Percentiles rank a stretch among this genome's conserved stretches.
These are phyloP conservation scores for Clonostachys rosea DNA, from an alignment of 2,329 filamentous ascomycete genomes.

Conservation along the genomic window DNA sequence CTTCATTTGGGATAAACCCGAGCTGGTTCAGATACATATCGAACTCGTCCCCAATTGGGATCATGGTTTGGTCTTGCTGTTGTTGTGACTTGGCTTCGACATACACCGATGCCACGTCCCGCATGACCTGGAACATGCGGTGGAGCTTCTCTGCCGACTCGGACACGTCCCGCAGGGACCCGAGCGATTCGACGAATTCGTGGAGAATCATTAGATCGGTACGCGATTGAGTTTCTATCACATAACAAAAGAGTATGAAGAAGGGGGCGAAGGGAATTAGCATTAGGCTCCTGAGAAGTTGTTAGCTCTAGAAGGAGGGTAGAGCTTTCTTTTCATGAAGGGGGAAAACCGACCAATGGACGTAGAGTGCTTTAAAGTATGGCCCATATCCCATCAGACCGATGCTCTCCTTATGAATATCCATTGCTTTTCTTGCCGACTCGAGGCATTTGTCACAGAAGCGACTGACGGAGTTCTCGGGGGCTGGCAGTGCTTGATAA, in stretches of 20 bases:
- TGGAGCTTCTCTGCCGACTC: conserved; percentile 57
- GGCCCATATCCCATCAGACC: conserved; percentile 30
- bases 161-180: conserved; percentile 44
- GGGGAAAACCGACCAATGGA: conserved; percentile 37
- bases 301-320: not conserved
- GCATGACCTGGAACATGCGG: conserved; percentile 57
- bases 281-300: conserved; percentile 40
- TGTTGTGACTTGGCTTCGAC: conserved; percentile 53
- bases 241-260: conserved; percentile 53
- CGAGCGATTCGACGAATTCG: conserved; percentile 51
- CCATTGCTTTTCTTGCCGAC: conserved; percentile 42
- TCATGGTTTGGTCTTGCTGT: conserved; percentile 36
- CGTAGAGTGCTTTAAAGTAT: conserved; percentile 38
- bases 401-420: conserved; percentile 38
- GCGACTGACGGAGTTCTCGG: conserved; percentile 30
- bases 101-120: conserved; percentile 56
- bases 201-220: conserved; percentile 50
- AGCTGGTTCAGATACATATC: conserved; percentile 61
- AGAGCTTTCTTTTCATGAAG: not conserved
- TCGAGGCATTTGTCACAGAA: conserved; percentile 45
- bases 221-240: conserved; percentile 47
- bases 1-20: conserved; percentile 47
- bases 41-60: conserved; percentile 52
- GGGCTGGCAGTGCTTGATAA: conserved; percentile 45
- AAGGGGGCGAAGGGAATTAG: conserved; percentile 56